Evolutionary conservation across 345 rosid genomes (phyloP), one percentile per base, ranked within the genome.

Genomic region (Pistacia vera): DNA sequence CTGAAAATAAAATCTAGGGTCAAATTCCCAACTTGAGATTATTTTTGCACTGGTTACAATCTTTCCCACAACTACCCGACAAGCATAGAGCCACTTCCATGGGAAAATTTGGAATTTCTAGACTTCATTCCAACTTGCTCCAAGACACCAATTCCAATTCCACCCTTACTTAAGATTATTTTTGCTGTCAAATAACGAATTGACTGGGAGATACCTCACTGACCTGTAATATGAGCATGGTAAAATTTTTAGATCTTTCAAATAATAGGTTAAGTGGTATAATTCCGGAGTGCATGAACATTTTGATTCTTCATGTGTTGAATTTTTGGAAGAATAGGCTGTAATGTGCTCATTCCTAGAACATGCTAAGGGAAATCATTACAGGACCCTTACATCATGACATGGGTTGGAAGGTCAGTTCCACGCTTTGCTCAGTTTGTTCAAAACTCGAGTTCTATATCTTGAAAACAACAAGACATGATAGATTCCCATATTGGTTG

Each of bases 391-490:
- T 30, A 30, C 0, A 1, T 30, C 1, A 30, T 2, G 33, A 30
- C 33, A 30, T 30, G 2, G 33, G 33, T 30, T 30, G 33, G 33
- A 30, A 60, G 86, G 86, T 48, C 11, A 4, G 33, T 84, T 12
- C 84, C 81, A 3, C 52, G 4, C 79, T 59, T n/a, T 84, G 36
- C 64, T 9, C 9, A 76, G 63, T 25, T 84, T n/a, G 79, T 63
- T 20, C 7, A 7, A 44, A 2, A 10, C 36, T 84, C 8, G 64
- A 78, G 74, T 65, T 11, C 55, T 84, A 0, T 78, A 76, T 58
- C 41, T 84, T 0, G 67, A 81, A 1, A 74, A 70, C 49, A 84
- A 78, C 33, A 1, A 30, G 33, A 30, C 1, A 30, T 30, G 33
- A 30, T 30, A 30, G 2, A 30, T 30, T 30, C 2, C 33, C 33